Evolutionary conservation across 768 basidiomycete genomes (phyloP), one percentile per base, ranked within the genome.

Genomic region (Lactarius hatsudake): DNA sequence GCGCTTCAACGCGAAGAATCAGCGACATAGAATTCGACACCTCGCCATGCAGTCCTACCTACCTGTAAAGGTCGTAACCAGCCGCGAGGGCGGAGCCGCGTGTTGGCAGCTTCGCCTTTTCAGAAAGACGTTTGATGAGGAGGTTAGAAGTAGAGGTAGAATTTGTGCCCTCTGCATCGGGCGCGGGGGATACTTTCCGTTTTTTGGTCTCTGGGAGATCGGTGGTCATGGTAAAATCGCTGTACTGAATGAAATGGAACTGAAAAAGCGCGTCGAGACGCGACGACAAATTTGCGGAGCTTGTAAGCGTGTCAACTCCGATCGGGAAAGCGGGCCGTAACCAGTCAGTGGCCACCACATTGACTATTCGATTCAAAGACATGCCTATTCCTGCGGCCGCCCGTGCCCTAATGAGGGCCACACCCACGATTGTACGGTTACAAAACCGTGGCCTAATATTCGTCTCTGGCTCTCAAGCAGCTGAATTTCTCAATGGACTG

Each of bases 11-110:
- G 18, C 32, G 5, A 48, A 20, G 36, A 1, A 9, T 36, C 45
- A 34, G 55, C n/a, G 61, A 42, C 20, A n/a, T 13, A 55, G 15
- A 28, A 66, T 32, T 61, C 53, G 56, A 20, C 28, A 26, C 20
- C 43, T 17, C 45, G 43, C 12, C 34, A 43, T 26, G 20, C n/a
- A 53, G 32, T 70, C 81, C n/a, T 75, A 93, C 81, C n/a, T 75
- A 93, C 95, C 91, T 90, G 79, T 94, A 96, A 43, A 99, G 81
- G 77, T 99, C 97, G 74, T 98, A 97, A 6, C 97, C 97, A 1
- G 97, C 97, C 2, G 96, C 86, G 59, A 94, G 80, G 2, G 86
- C 77, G 3, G 91, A 94, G 0, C 97, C 96, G 59, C 94, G 85
- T 12, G 91, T 94, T 3, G 97, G 97, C 26, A 94, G 75, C 69